Evolutionary conservation across 148 eudicot species (phyloP).

Genomic region (Drosera capensis): DNA sequence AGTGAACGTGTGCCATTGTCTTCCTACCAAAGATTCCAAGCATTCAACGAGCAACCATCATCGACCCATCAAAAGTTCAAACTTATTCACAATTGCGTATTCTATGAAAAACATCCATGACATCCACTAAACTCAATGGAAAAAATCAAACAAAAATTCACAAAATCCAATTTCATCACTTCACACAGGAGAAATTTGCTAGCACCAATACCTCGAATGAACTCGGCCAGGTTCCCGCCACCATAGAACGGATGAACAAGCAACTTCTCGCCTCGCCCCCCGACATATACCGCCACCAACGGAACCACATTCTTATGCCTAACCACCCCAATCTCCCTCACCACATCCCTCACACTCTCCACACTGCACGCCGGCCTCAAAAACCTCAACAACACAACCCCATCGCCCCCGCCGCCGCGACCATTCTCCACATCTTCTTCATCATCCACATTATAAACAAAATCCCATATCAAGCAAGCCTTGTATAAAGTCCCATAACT

Average conservation of each 20-base stretch:
- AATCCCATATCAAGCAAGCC: slow-evolving; percentile 36
- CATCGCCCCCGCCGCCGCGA: no score
- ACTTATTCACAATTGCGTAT: no score
- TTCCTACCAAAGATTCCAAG: no score
- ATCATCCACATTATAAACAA: slow-evolving; percentile 1
- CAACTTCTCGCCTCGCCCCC: slow-evolving; percentile 80
- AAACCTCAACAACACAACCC: slow-evolving; percentile 54
- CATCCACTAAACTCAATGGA: not conserved
- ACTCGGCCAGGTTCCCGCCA: slow-evolving; percentile 48
- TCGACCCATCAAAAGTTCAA: no score
- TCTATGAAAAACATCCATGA: no score
- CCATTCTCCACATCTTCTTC: not conserved
- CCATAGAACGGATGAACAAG: slow-evolving; percentile 68
- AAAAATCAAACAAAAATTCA: no score
- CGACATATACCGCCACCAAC: slow-evolving; percentile 60
- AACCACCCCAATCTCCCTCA: slow-evolving; percentile 49
- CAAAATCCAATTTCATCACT: no score
- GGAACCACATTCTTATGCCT: slow-evolving; percentile 78
- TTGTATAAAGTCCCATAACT: slow-evolving; percentile 77
- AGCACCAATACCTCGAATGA: slow-evolving; percentile 39
- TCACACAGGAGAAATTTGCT: not conserved
- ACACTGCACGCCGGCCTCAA: slow-evolving; percentile 75
- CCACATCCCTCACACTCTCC: slow-evolving; percentile 31
- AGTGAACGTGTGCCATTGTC: no score
- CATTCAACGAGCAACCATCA: no score